phyloP scores from a whole-genome alignment of 257 asterid genomes.

The Dorcoceras hygrometricum region DNA sequence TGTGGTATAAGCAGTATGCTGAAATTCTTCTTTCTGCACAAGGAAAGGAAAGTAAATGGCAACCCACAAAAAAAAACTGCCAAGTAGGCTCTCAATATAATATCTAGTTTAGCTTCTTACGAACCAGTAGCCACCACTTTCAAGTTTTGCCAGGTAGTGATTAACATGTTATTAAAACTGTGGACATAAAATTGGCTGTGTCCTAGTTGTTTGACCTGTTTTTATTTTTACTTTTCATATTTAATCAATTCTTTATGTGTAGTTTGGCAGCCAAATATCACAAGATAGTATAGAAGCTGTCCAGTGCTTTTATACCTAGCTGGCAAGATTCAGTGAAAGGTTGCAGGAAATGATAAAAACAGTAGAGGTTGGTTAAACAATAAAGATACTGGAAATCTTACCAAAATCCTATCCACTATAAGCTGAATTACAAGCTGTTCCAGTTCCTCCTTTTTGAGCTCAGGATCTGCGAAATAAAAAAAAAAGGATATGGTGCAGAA shows the following conservation, averaged over 20 bases:
- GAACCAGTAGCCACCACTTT: constrained; percentile 13
- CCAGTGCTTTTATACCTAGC: not conserved
- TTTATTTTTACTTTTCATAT: not conserved
- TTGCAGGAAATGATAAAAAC: not conserved
- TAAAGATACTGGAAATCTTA: constrained; percentile 32
- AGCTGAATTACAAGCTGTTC: constrained; percentile 81
- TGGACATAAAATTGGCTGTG: not conserved
- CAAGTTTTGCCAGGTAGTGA: constrained; percentile 9
- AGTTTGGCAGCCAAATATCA: constrained; percentile 17
- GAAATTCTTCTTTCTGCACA: constrained; percentile 94
- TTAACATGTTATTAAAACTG: no score
- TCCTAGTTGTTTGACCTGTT: not conserved
- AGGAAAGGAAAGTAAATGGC: constrained; percentile 17
- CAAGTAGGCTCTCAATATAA: not conserved
- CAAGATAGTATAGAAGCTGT: constrained; percentile 9
- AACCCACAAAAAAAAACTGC: constrained; percentile 10
- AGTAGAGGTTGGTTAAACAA: constrained; percentile 15
- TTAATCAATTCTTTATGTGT: not conserved
- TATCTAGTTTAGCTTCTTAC: not conserved
- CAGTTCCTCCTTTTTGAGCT: constrained; percentile 71
- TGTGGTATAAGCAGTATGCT: constrained; percentile 91
- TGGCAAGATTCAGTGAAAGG: not conserved
- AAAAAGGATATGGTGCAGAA: constrained; percentile 17
- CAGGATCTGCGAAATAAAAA: constrained; percentile 51
- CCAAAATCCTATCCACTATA: constrained; percentile 73